These are phyloP conservation scores for Cercophora sp. DNA, from an alignment of 495 filamentous ascomycete species.

Conservation along the genomic window DNA sequence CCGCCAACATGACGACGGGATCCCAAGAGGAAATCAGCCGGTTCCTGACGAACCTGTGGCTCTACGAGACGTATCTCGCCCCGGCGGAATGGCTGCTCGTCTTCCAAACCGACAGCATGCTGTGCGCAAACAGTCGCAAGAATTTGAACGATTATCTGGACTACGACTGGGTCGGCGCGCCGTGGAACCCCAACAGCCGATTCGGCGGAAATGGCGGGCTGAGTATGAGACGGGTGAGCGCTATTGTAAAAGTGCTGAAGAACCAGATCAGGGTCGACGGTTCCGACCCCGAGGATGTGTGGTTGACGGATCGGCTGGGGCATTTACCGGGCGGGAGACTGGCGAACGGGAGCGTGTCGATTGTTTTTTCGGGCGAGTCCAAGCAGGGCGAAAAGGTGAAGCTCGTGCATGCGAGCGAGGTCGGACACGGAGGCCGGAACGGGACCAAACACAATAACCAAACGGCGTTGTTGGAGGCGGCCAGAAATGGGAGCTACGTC, in stretches of 20 bases:
- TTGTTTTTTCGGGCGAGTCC: conserved; percentile 45
- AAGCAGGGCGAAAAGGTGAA: conserved; percentile 22
- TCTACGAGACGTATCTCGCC: conserved; percentile 41
- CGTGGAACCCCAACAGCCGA: conserved; percentile 38
- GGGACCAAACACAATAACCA: neutral
- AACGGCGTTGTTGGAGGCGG: conserved; percentile 14
- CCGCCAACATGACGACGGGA: conserved; percentile 38
- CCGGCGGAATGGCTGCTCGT: conserved; percentile 44
- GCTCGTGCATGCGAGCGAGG: conserved; percentile 18
- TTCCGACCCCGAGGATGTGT: conserved; percentile 46
- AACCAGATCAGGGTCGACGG: conserved; percentile 35
- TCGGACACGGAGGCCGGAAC: too few species aligned
- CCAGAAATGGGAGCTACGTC: conserved; percentile 27
- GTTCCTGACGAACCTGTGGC: conserved; percentile 43
- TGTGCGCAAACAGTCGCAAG: conserved; percentile 44
- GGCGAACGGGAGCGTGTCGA: conserved; percentile 41
- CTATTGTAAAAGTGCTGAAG: conserved; percentile 43
- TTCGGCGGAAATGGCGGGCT: conserved; percentile 51
- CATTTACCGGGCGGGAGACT: conserved; percentile 37
- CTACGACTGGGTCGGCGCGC: conserved; percentile 52
- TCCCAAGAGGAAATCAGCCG: conserved; percentile 43
- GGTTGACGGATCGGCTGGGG: conserved; percentile 44
- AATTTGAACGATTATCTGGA: conserved; percentile 46
- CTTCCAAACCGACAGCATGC: conserved; percentile 49
- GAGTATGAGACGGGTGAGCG: conserved; percentile 42